Evolutionary conservation across 345 rosid genomes (phyloP), one percentile per base, ranked within the genome.

Genomic region (Eucalyptus cloeziana): DNA sequence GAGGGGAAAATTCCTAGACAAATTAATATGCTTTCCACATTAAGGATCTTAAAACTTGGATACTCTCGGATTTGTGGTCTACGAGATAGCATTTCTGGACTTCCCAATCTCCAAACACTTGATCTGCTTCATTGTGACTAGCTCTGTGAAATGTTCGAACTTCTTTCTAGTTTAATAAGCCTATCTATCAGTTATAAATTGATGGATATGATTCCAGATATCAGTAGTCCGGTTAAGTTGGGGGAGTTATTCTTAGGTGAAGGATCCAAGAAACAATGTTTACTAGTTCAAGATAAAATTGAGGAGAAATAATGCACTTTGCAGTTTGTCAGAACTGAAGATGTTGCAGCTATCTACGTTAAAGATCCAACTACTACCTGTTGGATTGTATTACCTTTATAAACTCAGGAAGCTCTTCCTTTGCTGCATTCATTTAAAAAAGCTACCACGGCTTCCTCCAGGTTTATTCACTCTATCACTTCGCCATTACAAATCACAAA

Each of bases 211-310:
- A 69, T 69, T 43, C 80, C 43, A 2, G 6, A 69, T 24, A 69
- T 69, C 43, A 14, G 12, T 31, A 7, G 3, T 7, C 24, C 16
- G 12, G 80, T 16, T 69, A 31, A 69, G 43, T 31, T 69, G 43
- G 80, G 12, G 19, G 80, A 69, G 43, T 31, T 31, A 31, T 69
- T 69, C 24, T 31, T 69, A 43, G 80, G 12, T 31, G 43, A 69
- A 4, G 80, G 43, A 16, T 31, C 80, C 7, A 7, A 15, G 24
- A 24, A 31, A 69, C 5, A 4, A 24, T 31, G 71, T 62, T 30
- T 16, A 12, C 37, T 3, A 43, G 0, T 3, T 3, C 2, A 8
- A 31, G 12, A 3, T 69, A 6, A 33, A 31, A 17, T 69, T 3
- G 43, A 31, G 80, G 12, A 2, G 3, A 69, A 8, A 69, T 24